Evolutionary conservation across 139 green algal species (phyloP), one percentile per base, ranked within the genome.

Genomic region (Chlamydomonas incerta): DNA sequence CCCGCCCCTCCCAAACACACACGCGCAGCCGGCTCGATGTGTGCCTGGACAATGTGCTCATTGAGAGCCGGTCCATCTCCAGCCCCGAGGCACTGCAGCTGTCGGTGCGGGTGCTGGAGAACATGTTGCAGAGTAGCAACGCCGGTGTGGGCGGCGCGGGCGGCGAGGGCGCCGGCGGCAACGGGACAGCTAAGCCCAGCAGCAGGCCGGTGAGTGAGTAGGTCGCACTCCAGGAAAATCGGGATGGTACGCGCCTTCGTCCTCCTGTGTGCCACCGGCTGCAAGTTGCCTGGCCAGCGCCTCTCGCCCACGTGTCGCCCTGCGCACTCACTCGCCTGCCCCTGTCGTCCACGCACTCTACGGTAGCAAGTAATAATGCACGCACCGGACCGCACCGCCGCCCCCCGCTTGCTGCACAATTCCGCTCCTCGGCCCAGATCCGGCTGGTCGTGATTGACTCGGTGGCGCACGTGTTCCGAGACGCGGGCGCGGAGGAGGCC

Each of bases 371-470:
- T n/a, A n/a, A n/a, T n/a, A n/a, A n/a, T n/a, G n/a, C n/a, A n/a
- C n/a, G n/a, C n/a, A n/a, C n/a, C n/a, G n/a, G n/a, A n/a, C n/a
- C n/a, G n/a, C n/a, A n/a, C n/a, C n/a, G n/a, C n/a, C n/a, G n/a
- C n/a, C n/a, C n/a, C n/a, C n/a, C n/a, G n/a, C n/a, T n/a, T n/a
- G n/a, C n/a, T n/a, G n/a, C n/a, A n/a, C n/a, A n/a, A n/a, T n/a
- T n/a, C n/a, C n/a, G n/a, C n/a, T n/a, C n/a, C n/a, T n/a, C n/a
- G n/a, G n/a, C 67, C 15, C 67, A 28, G 33, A 15, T 66, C n/a
- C 77, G 70, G 21, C 79, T 97, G 50, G 58, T 97, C 24, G 88
- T 98, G 28, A 86, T 97, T 28, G 95, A 97, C 86, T 98, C 95
- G 13, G 81, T 97, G 20, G 95, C 93, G 11, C 68, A 88, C 31